Base-by-base conservation (phyloP, 345 rosid species). In the Linum trigynum region DNA sequence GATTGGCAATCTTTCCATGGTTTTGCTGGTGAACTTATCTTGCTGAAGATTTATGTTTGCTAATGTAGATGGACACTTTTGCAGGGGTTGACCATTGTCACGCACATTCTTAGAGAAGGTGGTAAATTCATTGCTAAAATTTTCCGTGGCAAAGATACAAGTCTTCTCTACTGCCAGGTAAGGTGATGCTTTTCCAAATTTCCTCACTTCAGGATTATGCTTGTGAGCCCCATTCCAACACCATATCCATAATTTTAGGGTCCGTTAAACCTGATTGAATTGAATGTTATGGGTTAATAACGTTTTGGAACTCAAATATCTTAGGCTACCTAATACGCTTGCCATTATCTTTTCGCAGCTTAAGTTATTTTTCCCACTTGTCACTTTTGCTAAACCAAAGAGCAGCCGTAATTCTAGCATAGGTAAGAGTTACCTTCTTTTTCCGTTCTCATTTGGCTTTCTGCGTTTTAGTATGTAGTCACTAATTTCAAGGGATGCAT, bases 331-430 rank as follows among this genome's bases (percentile, higher is more conserved):
- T n/a, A n/a, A 41, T 41, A 38, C 57, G 7, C n/a, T 61, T 55
- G 23, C 23, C 55, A 53, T 45, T 62, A 2, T 60, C 62, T 68
- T 65, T 55, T 62, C 82, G 84, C 86, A 94, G 97, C 82, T 88
- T 65, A 90, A 90, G 79, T 70, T 94, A 78, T 86, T 86, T 74
- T 94, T 90, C 77, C 97, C 99, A 38, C 76, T 77, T 3, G 96
- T 94, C 66, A 90, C 97, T 66, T 94, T 94, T 73, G 95, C 97
- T 7, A 90, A 94, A 83, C 97, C 99, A 35, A 90, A 88, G 81
- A 90, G 97, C 80, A 94, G 99, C 82, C 96, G 97, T 45, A 94
- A 94, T 82, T 94, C 99, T 40, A 94, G 97, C 78, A 94, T 94
- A 82, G 99, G 97, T 90, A 78, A 78, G 73, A 57, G 40, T 56